These are phyloP conservation scores for Singerocomus rubriflavus DNA, from an alignment of 1,284 basidiomycete genomes.

Conservation along the genomic window DNA sequence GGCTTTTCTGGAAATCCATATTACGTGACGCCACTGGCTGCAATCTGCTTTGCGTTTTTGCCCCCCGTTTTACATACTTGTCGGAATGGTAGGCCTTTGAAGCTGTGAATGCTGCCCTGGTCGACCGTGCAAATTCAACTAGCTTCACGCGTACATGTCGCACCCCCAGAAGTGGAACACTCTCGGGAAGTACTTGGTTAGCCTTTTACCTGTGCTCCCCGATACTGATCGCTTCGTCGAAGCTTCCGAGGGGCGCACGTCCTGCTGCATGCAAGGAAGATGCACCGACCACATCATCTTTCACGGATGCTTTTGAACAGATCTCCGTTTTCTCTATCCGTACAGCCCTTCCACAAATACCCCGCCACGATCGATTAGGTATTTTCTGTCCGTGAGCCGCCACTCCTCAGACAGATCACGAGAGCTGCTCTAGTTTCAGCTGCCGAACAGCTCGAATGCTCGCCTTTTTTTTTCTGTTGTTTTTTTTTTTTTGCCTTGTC, in stretches of 20 bases:
- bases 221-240: conserved; percentile 23
- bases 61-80: conserved; percentile 20
- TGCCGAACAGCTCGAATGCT: conserved; percentile 6
- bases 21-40: conserved; percentile 29
- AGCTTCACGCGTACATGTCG: background rate
- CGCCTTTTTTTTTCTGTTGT: conserved; percentile 2
- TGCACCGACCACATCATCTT: conserved; percentile 3
- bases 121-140: conserved; percentile 6
- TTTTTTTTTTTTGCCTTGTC: background rate
- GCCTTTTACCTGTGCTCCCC: conserved; percentile 27
- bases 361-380: conserved; percentile 47
- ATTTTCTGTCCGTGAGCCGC: conserved; percentile 35
- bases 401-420: conserved; percentile 45
- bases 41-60: conserved; percentile 18
- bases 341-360: conserved; percentile 11
- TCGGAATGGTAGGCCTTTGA: conserved; percentile 13
- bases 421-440: conserved; percentile 27
- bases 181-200: conserved; percentile 28
- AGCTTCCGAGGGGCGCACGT: conserved; percentile 2
- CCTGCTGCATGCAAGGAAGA: conserved; percentile 10
- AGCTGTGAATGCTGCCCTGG: conserved; percentile 2
- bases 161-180: conserved; percentile 11
- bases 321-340: conserved; percentile 21
- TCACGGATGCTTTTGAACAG: conserved; percentile 19
- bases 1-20: conserved; percentile 16